These are phyloP conservation scores for Populus hybrid DNA, from an alignment of 441 rosid genomes.

Conservation along the genomic window DNA sequence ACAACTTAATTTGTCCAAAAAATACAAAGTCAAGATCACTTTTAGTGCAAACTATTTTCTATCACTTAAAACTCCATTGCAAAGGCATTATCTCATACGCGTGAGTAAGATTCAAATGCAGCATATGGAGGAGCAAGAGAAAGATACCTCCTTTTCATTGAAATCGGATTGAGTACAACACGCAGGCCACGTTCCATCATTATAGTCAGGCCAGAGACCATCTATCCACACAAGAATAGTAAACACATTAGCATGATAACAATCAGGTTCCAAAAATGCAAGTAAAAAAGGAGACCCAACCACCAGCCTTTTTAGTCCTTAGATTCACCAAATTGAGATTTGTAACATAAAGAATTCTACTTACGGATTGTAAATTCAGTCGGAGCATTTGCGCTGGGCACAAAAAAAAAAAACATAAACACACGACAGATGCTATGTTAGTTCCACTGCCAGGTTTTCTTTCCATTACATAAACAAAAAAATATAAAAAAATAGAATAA, in stretches of 20 bases:
- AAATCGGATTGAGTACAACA: constrained; percentile 62
- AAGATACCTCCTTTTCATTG: constrained; percentile 62
- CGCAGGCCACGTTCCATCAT: constrained; percentile 90
- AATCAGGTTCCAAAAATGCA: neutral
- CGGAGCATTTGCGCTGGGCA: constrained; percentile 60
- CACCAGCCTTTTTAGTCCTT: neutral
- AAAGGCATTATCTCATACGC: neutral
- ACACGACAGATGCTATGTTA: neutral
- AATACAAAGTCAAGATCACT: neutral
- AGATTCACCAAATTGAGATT: neutral
- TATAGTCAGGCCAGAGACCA: constrained; percentile 94
- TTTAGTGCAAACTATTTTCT: neutral
- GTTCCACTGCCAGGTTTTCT: neutral
- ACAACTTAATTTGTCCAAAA: neutral
- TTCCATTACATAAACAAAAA: no score
- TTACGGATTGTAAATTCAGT: constrained; percentile 90
- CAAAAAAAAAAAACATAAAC: neutral
- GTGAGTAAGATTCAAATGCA: neutral
- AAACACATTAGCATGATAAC: constrained; percentile 16
- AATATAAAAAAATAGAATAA: neutral
- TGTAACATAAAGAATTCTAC: constrained; percentile 26
- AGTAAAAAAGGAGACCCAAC: neutral
- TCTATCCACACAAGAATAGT: constrained; percentile 38
- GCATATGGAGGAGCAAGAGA: constrained; percentile 3
- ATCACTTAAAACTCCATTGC: neutral